These are phyloP conservation scores for Trichoderma cornu-damae DNA, from an alignment of 2,329 filamentous ascomycete species.

Conservation along the genomic window DNA sequence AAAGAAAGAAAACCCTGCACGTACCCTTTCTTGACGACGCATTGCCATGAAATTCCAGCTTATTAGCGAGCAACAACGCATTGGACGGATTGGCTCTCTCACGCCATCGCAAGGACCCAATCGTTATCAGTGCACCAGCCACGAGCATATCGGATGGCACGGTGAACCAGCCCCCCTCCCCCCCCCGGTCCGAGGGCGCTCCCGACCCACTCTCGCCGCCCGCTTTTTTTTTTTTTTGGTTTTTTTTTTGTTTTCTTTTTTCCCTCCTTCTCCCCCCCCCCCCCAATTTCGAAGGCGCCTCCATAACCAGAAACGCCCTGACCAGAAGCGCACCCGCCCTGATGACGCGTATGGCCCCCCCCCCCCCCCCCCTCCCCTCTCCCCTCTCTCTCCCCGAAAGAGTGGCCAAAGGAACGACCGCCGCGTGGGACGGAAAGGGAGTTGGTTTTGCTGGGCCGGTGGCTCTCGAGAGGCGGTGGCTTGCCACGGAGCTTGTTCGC, in stretches of 20 bases:
- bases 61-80: no score
- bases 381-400: no score
- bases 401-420: neutral
- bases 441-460: slow-evolving; percentile 9
- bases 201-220: neutral
- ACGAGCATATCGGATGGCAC: slow-evolving; percentile 14
- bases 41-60: no score
- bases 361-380: no score
- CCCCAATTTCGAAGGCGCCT: neutral
- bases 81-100: no score
- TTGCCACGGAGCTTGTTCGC: neutral
- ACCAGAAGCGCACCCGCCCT: neutral
- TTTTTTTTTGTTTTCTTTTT: no score
- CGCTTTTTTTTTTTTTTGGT: no score
- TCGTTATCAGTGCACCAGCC: slow-evolving; percentile 14
- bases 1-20: neutral
- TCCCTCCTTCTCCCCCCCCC: no score
- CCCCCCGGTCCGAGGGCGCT: neutral
- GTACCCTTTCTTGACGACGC: no score
- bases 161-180: no score
- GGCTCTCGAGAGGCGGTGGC: slow-evolving; percentile 8
- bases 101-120: slow-evolving; percentile 15
- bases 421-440: neutral
- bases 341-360: slow-evolving; percentile 11
- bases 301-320: neutral